These are phyloP conservation scores for Colletotrichum sp. DNA, from an alignment of 2,329 filamentous ascomycete species.

Conservation along the genomic window DNA sequence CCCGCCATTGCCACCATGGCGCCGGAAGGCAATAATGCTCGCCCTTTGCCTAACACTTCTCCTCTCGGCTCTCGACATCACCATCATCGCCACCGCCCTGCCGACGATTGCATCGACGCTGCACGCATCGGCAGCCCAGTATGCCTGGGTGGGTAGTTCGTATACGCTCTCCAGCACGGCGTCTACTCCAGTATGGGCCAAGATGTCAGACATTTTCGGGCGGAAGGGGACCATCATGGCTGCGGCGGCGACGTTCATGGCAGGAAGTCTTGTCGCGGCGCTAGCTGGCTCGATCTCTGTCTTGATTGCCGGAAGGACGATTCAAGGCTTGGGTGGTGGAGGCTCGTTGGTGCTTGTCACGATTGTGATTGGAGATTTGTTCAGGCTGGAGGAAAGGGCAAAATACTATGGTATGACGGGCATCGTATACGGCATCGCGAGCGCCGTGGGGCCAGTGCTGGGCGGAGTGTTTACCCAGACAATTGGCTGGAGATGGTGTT, in stretches of 20 bases:
- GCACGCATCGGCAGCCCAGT: constrained; percentile 24
- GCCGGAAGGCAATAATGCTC: constrained; percentile 1
- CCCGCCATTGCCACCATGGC: background rate
- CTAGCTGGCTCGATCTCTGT: background rate
- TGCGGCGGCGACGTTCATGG: constrained; percentile 38
- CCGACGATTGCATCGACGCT: constrained; percentile 29
- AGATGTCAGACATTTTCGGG: constrained; percentile 46
- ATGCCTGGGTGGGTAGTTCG: constrained; percentile 31
- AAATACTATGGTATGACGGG: constrained; percentile 61
- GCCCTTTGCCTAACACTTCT: constrained; percentile 29
- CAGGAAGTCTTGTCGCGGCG: background rate
- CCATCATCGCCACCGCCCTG: constrained; percentile 31
- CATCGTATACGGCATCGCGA: constrained; percentile 60
- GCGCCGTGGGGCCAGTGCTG: constrained; percentile 59
- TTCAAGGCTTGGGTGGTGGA: constrained; percentile 41
- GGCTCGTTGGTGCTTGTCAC: constrained; percentile 40
- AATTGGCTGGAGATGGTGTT: constrained; percentile 60
- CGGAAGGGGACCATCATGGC: constrained; percentile 42
- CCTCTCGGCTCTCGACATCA: constrained; percentile 29
- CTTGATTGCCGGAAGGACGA: constrained; percentile 36
- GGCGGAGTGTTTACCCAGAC: constrained; percentile 63
- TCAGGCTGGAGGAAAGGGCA: constrained; percentile 37
- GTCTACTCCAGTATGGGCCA: constrained; percentile 71
- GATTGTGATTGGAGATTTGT: constrained; percentile 40
- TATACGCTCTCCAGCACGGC: constrained; percentile 54